Evolutionary conservation across 306 rosid genomes (phyloP).

Genomic region (Canavalia ensiformis): DNA sequence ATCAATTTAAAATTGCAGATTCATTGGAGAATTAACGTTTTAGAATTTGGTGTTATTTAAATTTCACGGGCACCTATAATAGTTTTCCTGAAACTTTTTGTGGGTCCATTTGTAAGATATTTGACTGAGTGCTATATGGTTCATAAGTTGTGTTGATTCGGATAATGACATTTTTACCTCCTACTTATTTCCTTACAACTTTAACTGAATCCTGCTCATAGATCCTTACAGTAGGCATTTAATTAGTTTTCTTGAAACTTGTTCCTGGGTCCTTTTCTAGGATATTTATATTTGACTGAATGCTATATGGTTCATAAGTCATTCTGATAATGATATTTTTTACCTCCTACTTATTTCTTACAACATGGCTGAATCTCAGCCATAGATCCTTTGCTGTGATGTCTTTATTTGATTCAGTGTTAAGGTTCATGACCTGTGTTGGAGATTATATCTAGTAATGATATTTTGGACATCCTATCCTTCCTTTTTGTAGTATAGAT

Average conservation of each 20-base stretch:
- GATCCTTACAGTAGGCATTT: conserved; percentile 1
- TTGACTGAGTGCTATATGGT: conserved; percentile 19
- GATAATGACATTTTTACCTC: neutral
- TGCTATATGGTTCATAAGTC: conserved; percentile 18
- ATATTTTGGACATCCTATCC: neutral
- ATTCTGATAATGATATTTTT: neutral
- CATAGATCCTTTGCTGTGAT: conserved; percentile 1
- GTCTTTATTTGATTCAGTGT: conserved; percentile 18
- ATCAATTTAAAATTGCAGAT: conserved; percentile 36
- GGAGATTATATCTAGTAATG: conserved; percentile 16
- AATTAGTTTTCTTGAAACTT: conserved; percentile 3
- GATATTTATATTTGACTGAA: conserved; percentile 18
- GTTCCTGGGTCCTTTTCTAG: neutral
- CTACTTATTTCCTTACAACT: neutral
- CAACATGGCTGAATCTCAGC: neutral
- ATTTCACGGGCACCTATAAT: neutral
- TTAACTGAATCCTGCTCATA: neutral
- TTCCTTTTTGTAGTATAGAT: neutral
- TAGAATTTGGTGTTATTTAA: conserved; percentile 1
- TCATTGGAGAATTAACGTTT: conserved; percentile 21
- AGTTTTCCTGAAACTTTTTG: conserved; percentile 18
- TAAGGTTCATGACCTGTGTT: conserved; percentile 5
- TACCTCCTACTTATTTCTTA: neutral
- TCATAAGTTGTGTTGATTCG: conserved; percentile 17
- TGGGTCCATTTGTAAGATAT: neutral